Base-by-base conservation (phyloP, 139 green algal genomes). In the Tetradesmus obliquus region DNA sequence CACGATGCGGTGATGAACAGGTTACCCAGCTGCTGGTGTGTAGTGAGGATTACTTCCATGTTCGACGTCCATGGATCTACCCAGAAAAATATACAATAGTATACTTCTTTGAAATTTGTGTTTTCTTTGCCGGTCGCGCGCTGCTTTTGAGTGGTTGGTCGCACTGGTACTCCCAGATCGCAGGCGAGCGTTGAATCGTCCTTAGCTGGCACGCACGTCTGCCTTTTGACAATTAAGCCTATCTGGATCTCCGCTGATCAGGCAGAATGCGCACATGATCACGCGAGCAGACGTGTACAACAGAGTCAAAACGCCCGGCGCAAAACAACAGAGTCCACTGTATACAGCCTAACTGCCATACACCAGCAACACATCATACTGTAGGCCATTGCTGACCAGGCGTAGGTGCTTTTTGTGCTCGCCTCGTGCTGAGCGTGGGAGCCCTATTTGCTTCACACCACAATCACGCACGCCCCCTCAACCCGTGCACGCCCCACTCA, bases 381-480 rank as follows among this genome's bases (percentile, higher is more conserved):
- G 17, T 76, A 24, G 66, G 66, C 15, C 66, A 24, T 5, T 76
- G 15, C 66, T 76, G 66, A 76, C 66, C 66, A 76, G 66, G 66
- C 66, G 66, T 76, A 76, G 66, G 66, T 76, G 66, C 66, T 76
- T 76, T n/a, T n/a, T 19, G 17, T 76, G 66, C 66, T 76, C 66
- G 66, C 66, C 66, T 76, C 66, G 66, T 76, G 66, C 66, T 76
- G 66, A 76, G 13, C 66, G 66, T 76, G 17, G 66, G 66, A 76
- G 66, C 66, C 66, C 66, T 76, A 76, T 76, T 76, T 76, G 66
- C 66, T 76, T 76, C 66, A 76, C 60, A 71, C 60, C 60, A 71
- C 66, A n/a, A 24, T 76, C 17, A 76, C 66, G 17, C 66, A 76
- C 66, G 17, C 66, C 17, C 7, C 66, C 15, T 76, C 66, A 13